Conservation (phyloP, 2,329 filamentous ascomycete species). For the Nothopassalora personata region DNA sequence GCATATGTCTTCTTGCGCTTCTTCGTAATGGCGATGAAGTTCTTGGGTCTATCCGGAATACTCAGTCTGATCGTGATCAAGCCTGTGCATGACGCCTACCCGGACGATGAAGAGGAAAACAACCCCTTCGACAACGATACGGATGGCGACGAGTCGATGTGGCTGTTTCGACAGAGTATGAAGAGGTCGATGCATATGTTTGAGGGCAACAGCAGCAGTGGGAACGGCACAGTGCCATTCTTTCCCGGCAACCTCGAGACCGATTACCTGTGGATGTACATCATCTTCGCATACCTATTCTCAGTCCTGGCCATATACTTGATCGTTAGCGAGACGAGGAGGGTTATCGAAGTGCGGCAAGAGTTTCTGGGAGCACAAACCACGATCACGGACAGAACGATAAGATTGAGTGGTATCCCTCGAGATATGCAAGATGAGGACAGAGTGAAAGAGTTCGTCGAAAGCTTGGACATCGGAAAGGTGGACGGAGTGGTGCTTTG, state of each 20-base stretch:
- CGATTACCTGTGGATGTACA: constrained; percentile 82
- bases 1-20: constrained; percentile 94
- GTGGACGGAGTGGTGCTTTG: constrained; percentile 86
- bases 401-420: constrained; percentile 85
- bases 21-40: constrained; percentile 89
- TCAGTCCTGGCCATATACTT: constrained; percentile 75
- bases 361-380: constrained; percentile 89
- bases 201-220: constrained; percentile 3
- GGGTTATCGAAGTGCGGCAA: constrained; percentile 79
- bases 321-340: constrained; percentile 75
- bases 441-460: constrained; percentile 78
- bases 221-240: constrained; percentile 12
- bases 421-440: constrained; percentile 70
- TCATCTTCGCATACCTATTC: constrained; percentile 93
- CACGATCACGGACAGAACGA: constrained; percentile 92
- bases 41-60: constrained; percentile 73
- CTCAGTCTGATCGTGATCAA: constrained; percentile 76
- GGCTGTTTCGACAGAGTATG: constrained; percentile 4
- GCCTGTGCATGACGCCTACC: constrained; percentile 73
- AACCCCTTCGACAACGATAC: constrained; percentile 19
- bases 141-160: constrained; percentile 3
- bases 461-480: constrained; percentile 80
- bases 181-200: constrained; percentile 7
- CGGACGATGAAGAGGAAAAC: constrained; percentile 34
- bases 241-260: constrained; percentile 33